phyloP scores from a whole-genome alignment of 228 moss, liverwort and hornwort species.

The Sphagnum magellanicum region DNA sequence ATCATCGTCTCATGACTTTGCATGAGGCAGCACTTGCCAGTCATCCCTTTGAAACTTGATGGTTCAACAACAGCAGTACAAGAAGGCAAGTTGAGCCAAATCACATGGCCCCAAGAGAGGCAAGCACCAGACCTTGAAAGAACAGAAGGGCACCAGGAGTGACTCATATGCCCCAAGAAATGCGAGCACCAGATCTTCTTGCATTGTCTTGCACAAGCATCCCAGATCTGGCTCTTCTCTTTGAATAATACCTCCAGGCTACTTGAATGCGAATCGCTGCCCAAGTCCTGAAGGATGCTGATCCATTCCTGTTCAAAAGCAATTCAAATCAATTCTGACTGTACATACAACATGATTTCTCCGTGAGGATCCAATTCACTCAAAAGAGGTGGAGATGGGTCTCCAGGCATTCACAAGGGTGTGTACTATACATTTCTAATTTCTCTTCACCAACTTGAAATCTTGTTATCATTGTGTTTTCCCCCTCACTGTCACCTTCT shows the following conservation, averaged over 20 bases:
- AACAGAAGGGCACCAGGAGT: too few species aligned
- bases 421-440: background rate
- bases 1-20: too few species aligned
- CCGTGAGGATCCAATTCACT: background rate
- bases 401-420: background rate
- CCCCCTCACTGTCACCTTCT: background rate
- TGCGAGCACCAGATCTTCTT: too few species aligned
- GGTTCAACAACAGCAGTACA: too few species aligned
- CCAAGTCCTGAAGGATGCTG: constrained; percentile 45
- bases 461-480: background rate
- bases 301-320: constrained; percentile 40
- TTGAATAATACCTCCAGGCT: constrained; percentile 41
- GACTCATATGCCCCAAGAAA: too few species aligned
- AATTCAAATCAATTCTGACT: background rate
- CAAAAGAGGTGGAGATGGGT: background rate
- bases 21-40: too few species aligned
- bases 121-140: too few species aligned
- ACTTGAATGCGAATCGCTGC: constrained; percentile 60
- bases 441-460: background rate
- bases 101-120: too few species aligned
- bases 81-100: too few species aligned
- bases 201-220: too few species aligned
- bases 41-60: too few species aligned
- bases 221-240: too few species aligned
- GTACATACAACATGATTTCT: background rate